Base-by-base conservation (phyloP, 345 rosid genomes). In the Carallia brachiata region DNA sequence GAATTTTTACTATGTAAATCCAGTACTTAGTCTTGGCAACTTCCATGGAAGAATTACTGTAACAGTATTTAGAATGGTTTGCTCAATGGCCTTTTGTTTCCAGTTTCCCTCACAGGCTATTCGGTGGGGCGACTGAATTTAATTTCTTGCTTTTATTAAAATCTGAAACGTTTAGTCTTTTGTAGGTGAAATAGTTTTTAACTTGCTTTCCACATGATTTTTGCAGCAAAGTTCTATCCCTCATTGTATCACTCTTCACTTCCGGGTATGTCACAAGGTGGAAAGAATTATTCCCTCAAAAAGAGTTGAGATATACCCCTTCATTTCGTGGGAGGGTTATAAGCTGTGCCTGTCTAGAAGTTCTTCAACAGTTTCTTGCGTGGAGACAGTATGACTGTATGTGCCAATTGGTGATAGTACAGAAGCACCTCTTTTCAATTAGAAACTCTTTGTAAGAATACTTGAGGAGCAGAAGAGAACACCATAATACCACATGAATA, bases 381-480 rank as follows among this genome's bases (percentile, higher is more conserved):
- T 94, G 98, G 98, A 94, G 93, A 84, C 97, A 91, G 70, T 81
- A 73, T 57, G 91, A 88, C 47, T 94, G 98, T 94, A 75, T 82
- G 96, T 75, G 17, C 62, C 37, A 15, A 9, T 18, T 47, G n/a
- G 2, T 47, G 9, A 19, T 54, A 40, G 7, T 36, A 16, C 4
- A 39, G 17, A 59, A 61, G 37, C 52, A 52, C n/a, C 6, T 31
- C 1, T 28, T 39, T 70, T 34, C 13, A 17, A 32, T 7, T 44
- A 44, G 50, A 44, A 44, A 44, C 50, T 44, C 50, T 44, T 44
- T 44, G 50, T 2, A 12, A 12, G 50, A 44, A 23, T 2, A 23
- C 7, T 65, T 12, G 8, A 47, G 31, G n/a, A 30, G 28, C 10
- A 56, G 9, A 56, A 19, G 34, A 30, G 60, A 56, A 6, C 30